Percentiles rank a stretch among this genome's conserved stretches.
These are phyloP conservation scores for Rhododendron griersonianum DNA, from an alignment of 148 eudicot species.

Conservation along the genomic window DNA sequence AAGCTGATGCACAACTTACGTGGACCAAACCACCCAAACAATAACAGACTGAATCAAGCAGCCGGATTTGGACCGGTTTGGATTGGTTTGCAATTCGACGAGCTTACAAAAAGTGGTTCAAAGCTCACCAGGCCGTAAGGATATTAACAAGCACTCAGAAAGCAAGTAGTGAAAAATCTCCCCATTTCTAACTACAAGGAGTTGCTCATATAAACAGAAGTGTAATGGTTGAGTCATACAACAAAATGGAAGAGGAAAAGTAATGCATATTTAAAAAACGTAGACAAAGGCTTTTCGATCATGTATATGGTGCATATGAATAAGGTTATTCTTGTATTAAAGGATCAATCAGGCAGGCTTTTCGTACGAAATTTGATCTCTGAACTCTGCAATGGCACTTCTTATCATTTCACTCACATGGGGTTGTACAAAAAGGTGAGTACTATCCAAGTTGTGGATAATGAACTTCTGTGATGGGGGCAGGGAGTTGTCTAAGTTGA, in stretches of 20 bases:
- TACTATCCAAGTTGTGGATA: conserved; percentile 57
- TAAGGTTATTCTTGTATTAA: neutral
- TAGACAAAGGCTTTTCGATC: neutral
- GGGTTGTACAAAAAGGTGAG: conserved; percentile 72
- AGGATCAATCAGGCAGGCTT: conserved; percentile 50
- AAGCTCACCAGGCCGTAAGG: neutral
- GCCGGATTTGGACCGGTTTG: no score
- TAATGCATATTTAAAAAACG: neutral
- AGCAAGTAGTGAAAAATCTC: neutral
- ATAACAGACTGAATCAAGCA: no score
- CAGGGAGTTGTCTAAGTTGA: conserved; percentile 47
- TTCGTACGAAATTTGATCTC: conserved; percentile 84
- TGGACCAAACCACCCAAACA: no score
- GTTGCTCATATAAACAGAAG: neutral
- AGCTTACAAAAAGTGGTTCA: neutral
- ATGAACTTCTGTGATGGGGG: conserved; percentile 75
- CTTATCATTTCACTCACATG: conserved; percentile 64
- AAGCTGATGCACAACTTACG: no score
- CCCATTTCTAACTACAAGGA: neutral
- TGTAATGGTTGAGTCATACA: neutral
- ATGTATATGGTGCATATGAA: neutral
- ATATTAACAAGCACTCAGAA: neutral
- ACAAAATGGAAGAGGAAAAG: neutral
- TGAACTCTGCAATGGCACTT: conserved; percentile 55
- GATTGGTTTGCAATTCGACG: no score